These are phyloP conservation scores for Salvia sclarea DNA, from an alignment of 305 asterid genomes.

Conservation along the genomic window DNA sequence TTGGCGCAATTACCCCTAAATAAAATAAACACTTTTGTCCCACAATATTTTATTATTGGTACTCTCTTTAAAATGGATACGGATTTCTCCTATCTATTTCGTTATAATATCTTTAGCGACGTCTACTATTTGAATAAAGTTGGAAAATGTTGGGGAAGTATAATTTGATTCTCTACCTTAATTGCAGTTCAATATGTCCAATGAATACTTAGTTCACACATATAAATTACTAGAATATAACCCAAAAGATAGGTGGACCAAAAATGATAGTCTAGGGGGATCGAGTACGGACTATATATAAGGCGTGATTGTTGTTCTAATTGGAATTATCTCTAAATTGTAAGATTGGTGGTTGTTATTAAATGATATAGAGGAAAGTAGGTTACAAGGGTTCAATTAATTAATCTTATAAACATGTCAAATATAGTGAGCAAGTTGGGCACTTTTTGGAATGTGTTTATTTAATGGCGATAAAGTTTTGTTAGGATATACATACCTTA, in stretches of 20 bases:
- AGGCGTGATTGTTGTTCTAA: not conserved
- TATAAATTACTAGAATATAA: not conserved
- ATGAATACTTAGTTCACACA: no score
- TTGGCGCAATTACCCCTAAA: no score
- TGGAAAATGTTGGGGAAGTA: no score
- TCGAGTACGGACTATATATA: not conserved
- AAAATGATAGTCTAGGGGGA: not conserved
- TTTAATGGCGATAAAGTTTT: not conserved
- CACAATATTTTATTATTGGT: no score
- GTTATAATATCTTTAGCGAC: no score
- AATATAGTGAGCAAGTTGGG: slow-evolving; percentile 2
- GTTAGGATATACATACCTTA: not conserved
- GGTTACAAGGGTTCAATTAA: not conserved
- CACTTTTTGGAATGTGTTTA: not conserved
- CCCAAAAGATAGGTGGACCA: not conserved
- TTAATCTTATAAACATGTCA: not conserved
- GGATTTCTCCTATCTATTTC: no score
- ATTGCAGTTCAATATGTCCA: no score
- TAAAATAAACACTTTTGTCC: no score
- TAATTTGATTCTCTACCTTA: no score
- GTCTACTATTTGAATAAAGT: no score
- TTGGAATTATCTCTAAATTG: not conserved
- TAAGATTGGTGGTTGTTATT: not conserved
- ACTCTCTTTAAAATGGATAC: no score
- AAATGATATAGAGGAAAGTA: not conserved